These are phyloP conservation scores for Fusarium napiforme DNA, from an alignment of 2,329 filamentous ascomycete species.

Conservation along the genomic window DNA sequence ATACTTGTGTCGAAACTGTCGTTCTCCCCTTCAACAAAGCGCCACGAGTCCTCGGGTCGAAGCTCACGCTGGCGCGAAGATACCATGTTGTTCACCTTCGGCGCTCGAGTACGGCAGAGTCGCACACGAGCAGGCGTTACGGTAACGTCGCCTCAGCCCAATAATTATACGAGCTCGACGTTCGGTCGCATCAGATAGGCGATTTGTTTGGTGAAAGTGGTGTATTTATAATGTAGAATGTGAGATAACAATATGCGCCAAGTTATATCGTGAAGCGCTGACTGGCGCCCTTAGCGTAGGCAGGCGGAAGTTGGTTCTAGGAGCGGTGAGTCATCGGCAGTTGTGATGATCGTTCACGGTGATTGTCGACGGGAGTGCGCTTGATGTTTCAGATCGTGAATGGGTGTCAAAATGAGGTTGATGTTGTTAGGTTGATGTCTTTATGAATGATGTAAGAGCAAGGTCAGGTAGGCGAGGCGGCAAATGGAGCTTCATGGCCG, in stretches of 20 bases:
- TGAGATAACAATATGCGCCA: conserved; percentile 14
- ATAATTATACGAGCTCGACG: neutral
- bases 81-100: conserved; percentile 32
- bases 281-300: neutral
- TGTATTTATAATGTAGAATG: conserved; percentile 13
- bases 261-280: conserved; percentile 11
- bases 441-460: conserved; percentile 36
- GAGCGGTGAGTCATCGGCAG: conserved; percentile 26
- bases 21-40: conserved; percentile 69
- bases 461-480: conserved; percentile 7
- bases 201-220: neutral
- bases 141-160: conserved; percentile 3
- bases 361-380: neutral
- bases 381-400: conserved; percentile 13
- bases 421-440: conserved; percentile 11
- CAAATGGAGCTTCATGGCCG: neutral
- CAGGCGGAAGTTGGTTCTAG: neutral
- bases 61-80: conserved; percentile 39
- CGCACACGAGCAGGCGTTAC: conserved; percentile 11
- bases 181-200: conserved; percentile 15
- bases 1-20: conserved; percentile 69
- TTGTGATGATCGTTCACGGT: conserved; percentile 6
- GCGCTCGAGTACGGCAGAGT: conserved; percentile 10
- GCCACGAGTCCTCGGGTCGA: conserved; percentile 66
- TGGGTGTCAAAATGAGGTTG: conserved; percentile 2